Conservation (phyloP, 768 basidiomycete species). For the Tulasnella sp. region DNA sequence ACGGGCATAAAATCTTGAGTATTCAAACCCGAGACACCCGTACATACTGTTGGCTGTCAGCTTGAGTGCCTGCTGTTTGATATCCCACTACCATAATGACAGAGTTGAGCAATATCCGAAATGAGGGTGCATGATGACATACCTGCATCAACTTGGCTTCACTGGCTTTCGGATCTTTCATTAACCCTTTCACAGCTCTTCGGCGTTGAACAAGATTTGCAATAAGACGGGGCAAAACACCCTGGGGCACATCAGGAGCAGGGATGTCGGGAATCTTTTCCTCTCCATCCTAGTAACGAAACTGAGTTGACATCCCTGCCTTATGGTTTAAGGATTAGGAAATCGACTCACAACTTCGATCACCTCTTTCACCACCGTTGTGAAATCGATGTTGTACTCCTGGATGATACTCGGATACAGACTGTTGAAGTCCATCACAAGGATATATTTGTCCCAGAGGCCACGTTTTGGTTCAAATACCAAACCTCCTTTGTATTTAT, state of each 20-base stretch:
- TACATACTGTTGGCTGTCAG: conserved; percentile 99
- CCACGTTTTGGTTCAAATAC: conserved; percentile 95
- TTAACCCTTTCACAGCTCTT: conserved; percentile 77
- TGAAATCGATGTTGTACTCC: conserved; percentile 99
- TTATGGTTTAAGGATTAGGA: not conserved
- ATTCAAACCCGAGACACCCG: conserved; percentile 95
- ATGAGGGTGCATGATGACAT: conserved; percentile 13
- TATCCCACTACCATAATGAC: conserved; percentile 56
- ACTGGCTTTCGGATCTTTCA: conserved; percentile 68
- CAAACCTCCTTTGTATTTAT: conserved; percentile 97
- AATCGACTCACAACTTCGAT: conserved; percentile 27
- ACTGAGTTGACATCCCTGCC: conserved; percentile 17
- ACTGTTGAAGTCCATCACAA: conserved; percentile 99
- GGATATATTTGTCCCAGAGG: conserved; percentile 89
- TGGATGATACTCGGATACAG: conserved; percentile 98
- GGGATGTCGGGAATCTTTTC: conserved; percentile 90
- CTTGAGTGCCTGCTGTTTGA: conserved; percentile 93
- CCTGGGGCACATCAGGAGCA: conserved; percentile 50
- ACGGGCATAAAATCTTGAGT: conserved; percentile 90
- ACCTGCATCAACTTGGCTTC: conserved; percentile 77
- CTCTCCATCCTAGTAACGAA: conserved; percentile 41
- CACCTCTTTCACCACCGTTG: conserved; percentile 69
- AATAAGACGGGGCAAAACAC: conserved; percentile 93
- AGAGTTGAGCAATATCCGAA: not conserved
- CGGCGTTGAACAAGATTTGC: conserved; percentile 89